Conservation (phyloP, 2,329 filamentous ascomycete species). For the Stemphylium beticola region DNA sequence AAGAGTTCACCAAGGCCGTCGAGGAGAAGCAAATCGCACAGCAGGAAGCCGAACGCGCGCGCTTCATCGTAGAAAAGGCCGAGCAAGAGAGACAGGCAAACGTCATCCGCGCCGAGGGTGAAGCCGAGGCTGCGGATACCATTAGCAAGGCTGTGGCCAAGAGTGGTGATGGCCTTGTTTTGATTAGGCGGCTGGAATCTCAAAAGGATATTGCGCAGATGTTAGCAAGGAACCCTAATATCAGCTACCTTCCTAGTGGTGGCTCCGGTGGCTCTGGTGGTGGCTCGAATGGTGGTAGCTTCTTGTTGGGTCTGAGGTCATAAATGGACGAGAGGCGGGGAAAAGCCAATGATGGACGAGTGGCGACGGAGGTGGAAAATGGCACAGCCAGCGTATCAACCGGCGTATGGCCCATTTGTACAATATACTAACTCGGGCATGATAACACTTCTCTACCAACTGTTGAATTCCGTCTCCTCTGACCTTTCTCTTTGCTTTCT, state of each 20-base stretch:
- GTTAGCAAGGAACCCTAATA: constrained; percentile 88
- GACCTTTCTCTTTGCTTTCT: neutral
- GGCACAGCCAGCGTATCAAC: constrained; percentile 30
- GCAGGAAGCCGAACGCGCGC: constrained; percentile 94
- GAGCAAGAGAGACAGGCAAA: constrained; percentile 99
- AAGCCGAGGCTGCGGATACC: constrained; percentile 94
- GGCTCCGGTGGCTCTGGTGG: constrained; percentile 61
- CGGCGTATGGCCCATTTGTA: constrained; percentile 32
- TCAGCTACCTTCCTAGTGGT: constrained; percentile 88
- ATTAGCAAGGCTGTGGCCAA: constrained; percentile 94
- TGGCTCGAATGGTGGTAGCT: constrained; percentile 67
- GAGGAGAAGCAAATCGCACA: constrained; percentile 99
- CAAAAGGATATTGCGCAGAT: constrained; percentile 94
- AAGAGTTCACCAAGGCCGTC: constrained; percentile 97
- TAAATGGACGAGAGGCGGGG: constrained; percentile 15
- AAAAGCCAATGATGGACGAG: constrained; percentile 3
- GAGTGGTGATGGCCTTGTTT: constrained; percentile 88
- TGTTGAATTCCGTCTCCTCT: constrained; percentile 1
- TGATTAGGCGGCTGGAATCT: constrained; percentile 97
- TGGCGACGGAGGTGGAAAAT: constrained; percentile 9
- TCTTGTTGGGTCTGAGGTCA: constrained; percentile 69
- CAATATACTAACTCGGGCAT: constrained; percentile 29
- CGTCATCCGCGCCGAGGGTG: constrained; percentile 96
- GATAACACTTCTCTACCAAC: constrained; percentile 15
- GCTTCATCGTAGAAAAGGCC: constrained; percentile 98